A percentile compares a stretch with the other conserved stretches of the same genome.
Evolutionary conservation across 2,329 filamentous ascomycete species (phyloP).

Genomic region (Ascochyta clinopodiicola): DNA sequence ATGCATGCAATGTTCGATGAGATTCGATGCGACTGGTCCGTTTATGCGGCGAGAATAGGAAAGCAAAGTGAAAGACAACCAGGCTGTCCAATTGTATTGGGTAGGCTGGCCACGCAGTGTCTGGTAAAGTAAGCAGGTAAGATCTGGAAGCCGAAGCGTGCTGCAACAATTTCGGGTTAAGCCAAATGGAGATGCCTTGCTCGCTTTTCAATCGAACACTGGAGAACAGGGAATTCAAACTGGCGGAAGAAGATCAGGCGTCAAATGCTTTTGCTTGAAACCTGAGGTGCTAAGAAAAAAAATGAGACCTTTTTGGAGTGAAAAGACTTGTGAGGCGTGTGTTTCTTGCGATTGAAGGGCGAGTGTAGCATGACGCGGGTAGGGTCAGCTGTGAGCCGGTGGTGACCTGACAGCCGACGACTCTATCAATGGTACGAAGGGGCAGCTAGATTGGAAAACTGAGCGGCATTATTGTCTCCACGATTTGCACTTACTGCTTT

Average conservation of each 20-base stretch:
- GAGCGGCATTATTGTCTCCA: neutral
- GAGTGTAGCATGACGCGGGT: neutral
- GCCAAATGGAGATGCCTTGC: slow-evolving; percentile 41
- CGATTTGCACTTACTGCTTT: neutral
- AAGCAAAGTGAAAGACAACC: too few species aligned
- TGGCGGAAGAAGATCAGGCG: neutral
- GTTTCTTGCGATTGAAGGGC: neutral
- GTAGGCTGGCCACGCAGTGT: too few species aligned
- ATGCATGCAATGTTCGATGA: too few species aligned
- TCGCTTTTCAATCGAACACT: slow-evolving; percentile 44
- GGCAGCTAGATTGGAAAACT: neutral
- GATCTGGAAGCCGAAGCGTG: too few species aligned
- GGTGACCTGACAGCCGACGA: neutral
- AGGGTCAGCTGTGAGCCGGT: neutral
- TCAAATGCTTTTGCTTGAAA: neutral
- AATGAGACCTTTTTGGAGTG: neutral
- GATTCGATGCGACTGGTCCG: too few species aligned
- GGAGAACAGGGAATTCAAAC: neutral
- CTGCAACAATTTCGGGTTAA: too few species aligned
- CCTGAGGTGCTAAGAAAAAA: neutral
- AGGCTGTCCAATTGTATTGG: too few species aligned
- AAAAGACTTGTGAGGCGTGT: neutral
- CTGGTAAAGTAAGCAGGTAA: too few species aligned
- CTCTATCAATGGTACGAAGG: neutral
- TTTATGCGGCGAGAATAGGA: too few species aligned